phyloP scores from a whole-genome alignment of 2,329 filamentous ascomycete genomes.

The Fusarium metavorans region DNA sequence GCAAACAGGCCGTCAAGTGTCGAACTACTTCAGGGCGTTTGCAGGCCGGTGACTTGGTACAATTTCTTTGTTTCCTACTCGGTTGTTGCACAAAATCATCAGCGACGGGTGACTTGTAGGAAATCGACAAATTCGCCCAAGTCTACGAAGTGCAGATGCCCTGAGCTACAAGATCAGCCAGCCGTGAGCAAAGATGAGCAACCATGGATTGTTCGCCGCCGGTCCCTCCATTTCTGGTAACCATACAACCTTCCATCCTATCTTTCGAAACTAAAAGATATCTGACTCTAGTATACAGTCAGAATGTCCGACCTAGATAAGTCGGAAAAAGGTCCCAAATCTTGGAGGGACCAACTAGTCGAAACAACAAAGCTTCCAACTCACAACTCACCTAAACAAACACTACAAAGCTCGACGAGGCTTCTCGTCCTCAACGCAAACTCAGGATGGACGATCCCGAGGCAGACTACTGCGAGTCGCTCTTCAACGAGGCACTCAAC shows the following conservation, averaged over 20 bases:
- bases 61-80: neutral
- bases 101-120: neutral
- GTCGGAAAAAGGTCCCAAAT: neutral
- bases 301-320: constrained; percentile 12
- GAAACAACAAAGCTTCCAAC: neutral
- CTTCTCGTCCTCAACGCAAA: neutral
- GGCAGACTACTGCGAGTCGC: neutral
- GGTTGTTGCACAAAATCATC: neutral
- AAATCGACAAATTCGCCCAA: neutral
- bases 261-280: neutral
- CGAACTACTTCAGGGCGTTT: neutral
- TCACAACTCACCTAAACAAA: neutral
- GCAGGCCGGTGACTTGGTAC: neutral
- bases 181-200: neutral
- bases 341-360: neutral
- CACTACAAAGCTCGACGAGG: neutral
- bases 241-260: too few relatives aligned
- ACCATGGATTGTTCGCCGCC: neutral
- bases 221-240: neutral
- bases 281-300: neutral
- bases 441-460: constrained; percentile 1
- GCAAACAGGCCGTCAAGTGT: neutral
- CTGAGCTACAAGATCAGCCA: neutral
- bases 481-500: neutral
- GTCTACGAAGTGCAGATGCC: neutral